phyloP scores from a whole-genome alignment of 257 asterid genomes.

The Solanum gandarillasii region DNA sequence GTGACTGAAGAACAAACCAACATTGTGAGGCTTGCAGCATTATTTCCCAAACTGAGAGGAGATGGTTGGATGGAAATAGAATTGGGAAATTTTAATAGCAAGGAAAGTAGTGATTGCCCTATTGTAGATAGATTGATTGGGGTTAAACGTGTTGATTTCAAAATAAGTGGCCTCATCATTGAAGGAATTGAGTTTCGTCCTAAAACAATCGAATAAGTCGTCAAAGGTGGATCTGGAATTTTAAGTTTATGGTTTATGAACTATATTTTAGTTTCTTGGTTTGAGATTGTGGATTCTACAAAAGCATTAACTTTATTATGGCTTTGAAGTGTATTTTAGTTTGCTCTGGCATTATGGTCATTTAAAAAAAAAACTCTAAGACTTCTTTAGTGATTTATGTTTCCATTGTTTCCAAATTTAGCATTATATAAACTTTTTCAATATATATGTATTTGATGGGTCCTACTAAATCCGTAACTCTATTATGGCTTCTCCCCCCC shows the following conservation, averaged over 20 bases:
- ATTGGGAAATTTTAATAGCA: conserved; percentile 11
- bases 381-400: not conserved
- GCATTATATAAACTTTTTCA: not conserved
- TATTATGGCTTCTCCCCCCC: not conserved
- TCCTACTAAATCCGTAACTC: not conserved
- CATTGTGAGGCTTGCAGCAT: not conserved
- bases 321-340: conserved; percentile 11
- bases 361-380: not conserved
- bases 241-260: not conserved
- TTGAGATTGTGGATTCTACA: not conserved
- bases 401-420: not conserved
- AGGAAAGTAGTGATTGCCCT: not conserved
- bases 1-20: not conserved
- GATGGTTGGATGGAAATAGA: conserved; percentile 56
- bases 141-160: too few relatives aligned
- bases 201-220: not conserved
- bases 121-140: not conserved
- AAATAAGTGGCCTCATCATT: too few relatives aligned
- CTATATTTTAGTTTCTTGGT: not conserved
- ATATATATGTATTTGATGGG: not conserved
- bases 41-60: not conserved
- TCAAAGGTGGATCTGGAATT: not conserved
- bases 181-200: not conserved
- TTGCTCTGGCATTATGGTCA: not conserved
- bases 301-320: not conserved